A percentile compares a stretch with the other conserved stretches of the same genome.
These are phyloP conservation scores for Sisymbrium altissimum DNA, from an alignment of 345 rosid genomes.

Conservation along the genomic window DNA sequence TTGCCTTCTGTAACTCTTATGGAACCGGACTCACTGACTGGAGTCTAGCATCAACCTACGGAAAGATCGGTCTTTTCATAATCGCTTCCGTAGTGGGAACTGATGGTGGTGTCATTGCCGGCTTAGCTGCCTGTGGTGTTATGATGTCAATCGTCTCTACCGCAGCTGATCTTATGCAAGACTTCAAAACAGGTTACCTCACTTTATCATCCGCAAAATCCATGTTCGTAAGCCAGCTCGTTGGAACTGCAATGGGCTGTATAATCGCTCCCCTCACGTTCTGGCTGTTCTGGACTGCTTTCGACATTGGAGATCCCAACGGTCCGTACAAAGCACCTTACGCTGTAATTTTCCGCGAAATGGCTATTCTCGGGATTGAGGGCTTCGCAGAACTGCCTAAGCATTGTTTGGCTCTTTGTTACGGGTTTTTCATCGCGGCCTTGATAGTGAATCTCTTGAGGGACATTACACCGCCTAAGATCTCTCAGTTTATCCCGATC, in stretches of 20 bases:
- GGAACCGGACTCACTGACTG: conserved; percentile 88
- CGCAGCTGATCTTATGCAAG: conserved; percentile 97
- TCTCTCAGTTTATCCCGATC: conserved; percentile 77
- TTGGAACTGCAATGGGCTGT: conserved; percentile 93
- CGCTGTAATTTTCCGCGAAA: conserved; percentile 80
- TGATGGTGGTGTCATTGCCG: conserved; percentile 83
- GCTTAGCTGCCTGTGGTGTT: conserved; percentile 80
- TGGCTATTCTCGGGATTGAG: conserved; percentile 78
- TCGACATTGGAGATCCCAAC: conserved; percentile 76
- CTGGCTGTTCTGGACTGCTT: conserved; percentile 85
- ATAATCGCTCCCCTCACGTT: conserved; percentile 84
- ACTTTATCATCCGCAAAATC: conserved; percentile 89
- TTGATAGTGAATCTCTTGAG: conserved; percentile 59
- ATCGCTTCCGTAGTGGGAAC: conserved; percentile 79
- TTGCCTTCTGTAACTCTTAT: conserved; percentile 91
- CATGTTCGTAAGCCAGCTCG: conserved; percentile 81
- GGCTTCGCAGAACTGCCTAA: conserved; percentile 82
- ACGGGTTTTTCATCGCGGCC: conserved; percentile 66
- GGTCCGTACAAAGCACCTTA: conserved; percentile 91
- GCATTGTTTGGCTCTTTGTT: conserved; percentile 72
- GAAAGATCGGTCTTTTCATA: conserved; percentile 87
- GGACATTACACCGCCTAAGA: conserved; percentile 59
- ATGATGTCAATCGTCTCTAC: conserved; percentile 96
- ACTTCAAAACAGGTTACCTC: conserved; percentile 87
- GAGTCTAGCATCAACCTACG: conserved; percentile 77